Evolutionary conservation across 306 rosid genomes (phyloP), one percentile per base, ranked within the genome.

Genomic region (Cucurbita argyrosperma): DNA sequence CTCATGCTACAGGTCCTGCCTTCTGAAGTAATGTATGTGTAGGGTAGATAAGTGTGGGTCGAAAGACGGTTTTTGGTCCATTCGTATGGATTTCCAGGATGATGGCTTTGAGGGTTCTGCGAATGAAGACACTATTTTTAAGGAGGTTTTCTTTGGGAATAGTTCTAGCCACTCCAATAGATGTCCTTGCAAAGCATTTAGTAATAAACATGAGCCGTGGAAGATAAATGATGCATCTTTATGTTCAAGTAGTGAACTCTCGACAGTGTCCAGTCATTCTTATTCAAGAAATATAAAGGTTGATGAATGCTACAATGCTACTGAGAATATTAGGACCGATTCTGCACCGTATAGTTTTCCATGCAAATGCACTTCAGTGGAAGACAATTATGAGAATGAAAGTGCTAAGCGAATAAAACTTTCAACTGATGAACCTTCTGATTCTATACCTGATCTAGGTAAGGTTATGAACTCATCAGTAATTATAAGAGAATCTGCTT

Each of bases 51-150:
- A 52, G 75, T 81, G 78, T 78, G 79, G 81, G 78, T 75, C 59
- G 56, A 63, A 79, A 59, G 75, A 82, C 79, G 78, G 72, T 75
- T 64, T 30, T 54, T 77, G 60, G 37, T 62, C 53, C 49, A 43
- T 80, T 65, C 54, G 77, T 51, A 88, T 83, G 62, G 89, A 87
- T 81, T 83, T 91, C 77, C 84, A 72, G 40, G 88, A 89, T 81
- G 96, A 89, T 86, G 83, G 77, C 74, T 84, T 90, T 68, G 98
- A 94, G 77, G 98, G 97, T 67, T 94, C 97, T 8, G 80, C 82
- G 67, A 81, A 75, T 69, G 98, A 91, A 87, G 82, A 71, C 56
- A 71, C 64, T 79, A 88, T 91, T 86, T 94, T 88, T 80, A 85
- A 76, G 52, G 97, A 91, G 81, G 81, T 83, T 49, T 88, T 94